phyloP scores from a whole-genome alignment of 164 flowering plant species.

The Aristolochia fimbriata region DNA sequence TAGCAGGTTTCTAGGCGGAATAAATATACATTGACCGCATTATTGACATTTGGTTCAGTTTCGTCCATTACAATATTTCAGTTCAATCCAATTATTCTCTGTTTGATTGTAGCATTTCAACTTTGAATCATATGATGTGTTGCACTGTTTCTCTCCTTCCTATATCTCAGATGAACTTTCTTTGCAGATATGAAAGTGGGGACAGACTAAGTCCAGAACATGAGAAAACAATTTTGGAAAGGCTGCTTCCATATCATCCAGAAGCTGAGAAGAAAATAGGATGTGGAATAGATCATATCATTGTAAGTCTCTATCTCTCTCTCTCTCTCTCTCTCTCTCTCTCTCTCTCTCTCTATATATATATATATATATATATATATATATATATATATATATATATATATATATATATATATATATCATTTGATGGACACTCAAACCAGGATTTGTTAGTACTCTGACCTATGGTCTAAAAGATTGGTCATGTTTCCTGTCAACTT shows the following conservation, averaged over 20 bases:
- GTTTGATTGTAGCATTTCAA: too few relatives aligned
- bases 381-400: too few relatives aligned
- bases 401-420: too few relatives aligned
- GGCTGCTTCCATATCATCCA: conserved; percentile 85
- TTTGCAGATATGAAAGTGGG: conserved; percentile 68
- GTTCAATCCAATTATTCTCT: too few relatives aligned
- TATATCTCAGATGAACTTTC: not conserved
- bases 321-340: not conserved
- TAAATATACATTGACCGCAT: too few relatives aligned
- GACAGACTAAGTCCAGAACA: conserved; percentile 62
- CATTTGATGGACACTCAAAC: too few relatives aligned
- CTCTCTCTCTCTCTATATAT: not conserved
- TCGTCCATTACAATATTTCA: too few relatives aligned
- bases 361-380: too few relatives aligned
- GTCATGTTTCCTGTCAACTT: not conserved
- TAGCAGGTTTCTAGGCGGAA: too few relatives aligned
- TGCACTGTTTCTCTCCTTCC: too few relatives aligned
- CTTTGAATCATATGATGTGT: too few relatives aligned
- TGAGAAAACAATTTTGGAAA: conserved; percentile 60
- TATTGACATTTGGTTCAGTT: too few relatives aligned
- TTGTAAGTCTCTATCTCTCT: conserved; percentile 29
- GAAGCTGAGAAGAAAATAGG: conserved; percentile 73
- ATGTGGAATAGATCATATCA: conserved; percentile 74
- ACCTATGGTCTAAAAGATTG: not conserved
- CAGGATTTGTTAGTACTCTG: not conserved